Evolutionary conservation across 169 alveolate genomes (phyloP), one percentile per base, ranked within the genome.

Genomic region (Plasmodium relictum): DNA sequence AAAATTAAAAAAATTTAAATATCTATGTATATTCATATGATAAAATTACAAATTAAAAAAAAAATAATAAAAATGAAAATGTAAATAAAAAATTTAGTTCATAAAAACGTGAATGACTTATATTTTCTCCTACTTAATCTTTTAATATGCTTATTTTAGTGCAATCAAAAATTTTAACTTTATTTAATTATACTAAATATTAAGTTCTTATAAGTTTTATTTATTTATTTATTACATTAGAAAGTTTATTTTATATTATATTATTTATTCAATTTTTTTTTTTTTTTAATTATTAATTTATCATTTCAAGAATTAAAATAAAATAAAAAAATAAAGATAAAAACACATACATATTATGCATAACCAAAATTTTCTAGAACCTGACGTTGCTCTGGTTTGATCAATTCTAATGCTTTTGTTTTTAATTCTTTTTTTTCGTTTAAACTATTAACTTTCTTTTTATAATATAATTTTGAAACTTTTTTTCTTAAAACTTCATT

Each of bases 401-500:
- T 66, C 61, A 69, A 56, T 14, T 18, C 41, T 44, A 83, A 52
- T 20, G 91, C 91, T 20, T 83, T 66, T 14, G 61, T 0, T 61
- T 70, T 83, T 10, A 83, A 39, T 8, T 54, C 18, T 39, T 83
- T 83, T 88, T 94, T 37, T 73, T 74, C 91, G 18, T 83, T 83
- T 26, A 69, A 12, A 48, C 73, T 63, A 20, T 74, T 96, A 37
- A 89, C 92, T 89, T 95, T 96, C 85, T 94, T 96, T 89, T 93
- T 88, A 88, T 93, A 97, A 94, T 92, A 95, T 59, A 89, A 94
- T 70, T 94, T 94, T 5, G 98, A 80, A 72, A 97, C 97, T 58
- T 83, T 96, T 95, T 96, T 97, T 94, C 99, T 97, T 94, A 95
- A 95, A 3, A 88, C 96, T 93, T 98, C 99, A 58, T 97, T 92